Base-by-base conservation (phyloP, 192 early-diverging fungal species). In the Podila minutissima region DNA sequence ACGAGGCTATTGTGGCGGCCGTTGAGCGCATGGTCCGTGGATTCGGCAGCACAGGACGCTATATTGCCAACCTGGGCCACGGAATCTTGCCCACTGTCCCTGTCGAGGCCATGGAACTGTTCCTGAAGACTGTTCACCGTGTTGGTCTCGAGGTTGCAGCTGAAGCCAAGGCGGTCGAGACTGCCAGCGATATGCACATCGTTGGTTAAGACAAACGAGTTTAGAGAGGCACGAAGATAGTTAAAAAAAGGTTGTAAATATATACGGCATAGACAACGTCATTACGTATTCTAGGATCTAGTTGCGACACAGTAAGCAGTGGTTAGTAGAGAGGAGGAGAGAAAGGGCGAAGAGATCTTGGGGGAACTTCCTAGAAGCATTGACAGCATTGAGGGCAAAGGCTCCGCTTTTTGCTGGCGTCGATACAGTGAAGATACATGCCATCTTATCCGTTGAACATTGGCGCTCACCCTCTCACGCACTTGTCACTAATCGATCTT, bases 11-110 rank as follows among this genome's bases (percentile, higher is more conserved):
- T 73, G 82, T 92, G 37, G 83, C 85, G 32, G 87, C 88, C 26
- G 96, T 93, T 8, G 84, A 84, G 64, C 85, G 83, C 33, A 98
- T 99, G 97, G 85, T 98, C 22, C 78, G 88, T 37, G 88, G 71
- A 32, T 98, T 99, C 84, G 95, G 96, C 38, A 86, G 82, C 33
- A 83, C 85, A 50, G 57, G 74, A 35, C 85, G 88, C 59, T 96
- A 97, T 67, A 97, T 99, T 83, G 98, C 92, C 41, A 99, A 99
- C 74, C 83, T 99, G 60, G 98, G 98, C 32, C 98, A 99, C 83
- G 98, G 98, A 15, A 97, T 98, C 90, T 89, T 95, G 74, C 98
- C 97, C 17, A 88, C 86, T 29, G 90, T 93, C 60, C 89, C 92
- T 71, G 93, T 93, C 1, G 93, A 95, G 74, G 87, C 84, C 20